Conservation (phyloP, 768 basidiomycete genomes). For the Phylloporus arenicola region DNA sequence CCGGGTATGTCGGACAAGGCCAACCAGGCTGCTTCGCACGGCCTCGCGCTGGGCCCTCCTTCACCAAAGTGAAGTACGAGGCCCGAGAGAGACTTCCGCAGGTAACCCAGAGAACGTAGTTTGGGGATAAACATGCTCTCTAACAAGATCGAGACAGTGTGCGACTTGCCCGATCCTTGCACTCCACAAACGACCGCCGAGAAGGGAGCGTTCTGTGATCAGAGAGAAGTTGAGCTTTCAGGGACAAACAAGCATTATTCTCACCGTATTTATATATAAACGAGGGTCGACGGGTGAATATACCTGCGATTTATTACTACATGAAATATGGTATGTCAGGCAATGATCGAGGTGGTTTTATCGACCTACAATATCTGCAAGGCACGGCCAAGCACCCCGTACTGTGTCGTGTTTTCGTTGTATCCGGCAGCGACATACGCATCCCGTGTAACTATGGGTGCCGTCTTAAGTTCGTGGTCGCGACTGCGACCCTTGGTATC, state of each 20-base stretch:
- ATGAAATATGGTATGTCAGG: background rate
- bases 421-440: constrained; percentile 37
- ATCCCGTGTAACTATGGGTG: constrained; percentile 50
- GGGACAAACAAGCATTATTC: constrained; percentile 5
- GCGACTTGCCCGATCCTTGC: constrained; percentile 73
- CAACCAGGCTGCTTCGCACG: constrained; percentile 65
- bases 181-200: constrained; percentile 74
- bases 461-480: constrained; percentile 36
- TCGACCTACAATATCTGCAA: constrained; percentile 41
- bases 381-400: constrained; percentile 55
- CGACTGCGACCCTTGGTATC: constrained; percentile 22
- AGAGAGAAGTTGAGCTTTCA: background rate
- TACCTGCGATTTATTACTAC: constrained; percentile 31
- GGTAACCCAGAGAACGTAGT: constrained; percentile 42
- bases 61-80: constrained; percentile 69
- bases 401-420: constrained; percentile 40
- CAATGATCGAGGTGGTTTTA: background rate
- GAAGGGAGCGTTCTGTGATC: constrained; percentile 59
- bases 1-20: constrained; percentile 34
- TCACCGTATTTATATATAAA: constrained; percentile 64
- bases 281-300: constrained; percentile 41
- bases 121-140: constrained; percentile 65
- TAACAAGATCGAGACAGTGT: constrained; percentile 61
- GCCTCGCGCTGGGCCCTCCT: constrained; percentile 51
- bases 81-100: constrained; percentile 53